Base-by-base conservation (phyloP, 257 asterid genomes). In the Prunella vulgaris region DNA sequence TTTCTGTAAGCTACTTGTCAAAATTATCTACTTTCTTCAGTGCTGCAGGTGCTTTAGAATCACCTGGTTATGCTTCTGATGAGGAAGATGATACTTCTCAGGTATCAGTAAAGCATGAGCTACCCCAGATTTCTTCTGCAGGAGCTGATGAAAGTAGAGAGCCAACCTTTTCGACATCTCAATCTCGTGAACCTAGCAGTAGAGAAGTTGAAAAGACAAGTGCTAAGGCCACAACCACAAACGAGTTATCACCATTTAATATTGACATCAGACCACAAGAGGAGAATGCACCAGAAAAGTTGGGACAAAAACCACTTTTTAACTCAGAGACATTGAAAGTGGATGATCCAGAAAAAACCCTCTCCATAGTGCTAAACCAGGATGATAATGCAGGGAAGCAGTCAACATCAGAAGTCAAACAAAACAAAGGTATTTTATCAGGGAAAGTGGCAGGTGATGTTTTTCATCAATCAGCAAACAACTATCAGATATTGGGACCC, bases 31-130 rank as follows among this genome's bases (percentile, higher is more conserved):
- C 70, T 70, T 64, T 71, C 68, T 30, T 81, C 74, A 90, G 98
- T 81, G 87, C 93, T 79, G 64, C 74, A 76, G 88, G 83, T 14
- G 68, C 81, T 75, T 74, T 77, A 44, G 57, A 17, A 65, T 76
- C 87, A 57, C 64, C 79, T 14, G 83, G 67, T 49, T 67, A 76
- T 77, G 81, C 76, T 27, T 80, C 82, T 76, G 81, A 69, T 61
- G 94, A 83, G 72, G 86, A 82, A 66, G 84, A 80, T 32, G 78
- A 63, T 72, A 71, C 75, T 71, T 63, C 76, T 61, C 60, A 54
- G 53, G 68, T 64, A 67, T 67, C 81, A 44, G 17, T 58, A 66
- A 76, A 78, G 64, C 75, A 77, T 51, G 74, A 66, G 66, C 46
- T 46, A 38, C 54, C 82, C 72, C 75, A 33, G 57, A 73, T 78